phyloP scores from a whole-genome alignment of 345 rosid genomes.

The Eutrema heterophyllum region DNA sequence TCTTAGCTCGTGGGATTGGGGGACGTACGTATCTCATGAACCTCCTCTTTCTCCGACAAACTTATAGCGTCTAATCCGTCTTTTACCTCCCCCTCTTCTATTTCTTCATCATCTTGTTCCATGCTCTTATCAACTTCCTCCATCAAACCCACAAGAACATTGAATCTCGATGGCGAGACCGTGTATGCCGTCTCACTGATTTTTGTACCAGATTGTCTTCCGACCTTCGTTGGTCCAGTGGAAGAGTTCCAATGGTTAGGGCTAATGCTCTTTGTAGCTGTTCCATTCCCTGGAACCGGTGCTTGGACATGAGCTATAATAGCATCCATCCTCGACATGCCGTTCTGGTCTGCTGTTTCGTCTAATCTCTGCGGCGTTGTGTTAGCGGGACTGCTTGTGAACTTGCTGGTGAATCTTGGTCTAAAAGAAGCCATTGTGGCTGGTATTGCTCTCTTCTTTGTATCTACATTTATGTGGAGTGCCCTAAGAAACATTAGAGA shows the following conservation, averaged over 20 bases:
- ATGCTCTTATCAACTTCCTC: too few species aligned
- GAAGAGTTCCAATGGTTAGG: conserved; percentile 94
- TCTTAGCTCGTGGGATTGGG: too few species aligned
- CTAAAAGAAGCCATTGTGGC: conserved; percentile 61
- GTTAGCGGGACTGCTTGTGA: conserved; percentile 76
- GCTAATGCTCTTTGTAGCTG: conserved; percentile 92
- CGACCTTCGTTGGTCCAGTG: conserved; percentile 82
- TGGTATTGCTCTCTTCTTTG: conserved; percentile 60
- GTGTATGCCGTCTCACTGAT: too few species aligned
- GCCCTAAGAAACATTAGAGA: conserved; percentile 57
- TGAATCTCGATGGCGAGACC: too few species aligned
- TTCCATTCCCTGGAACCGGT: conserved; percentile 96
- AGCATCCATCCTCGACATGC: conserved; percentile 86
- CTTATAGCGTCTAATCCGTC: too few species aligned
- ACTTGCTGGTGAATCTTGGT: conserved; percentile 82
- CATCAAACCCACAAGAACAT: too few species aligned
- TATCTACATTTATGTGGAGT: conserved; percentile 85
- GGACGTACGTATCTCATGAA: too few species aligned
- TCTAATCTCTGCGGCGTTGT: conserved; percentile 82
- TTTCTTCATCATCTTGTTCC: too few species aligned
- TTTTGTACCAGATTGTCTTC: too few species aligned
- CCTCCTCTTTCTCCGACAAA: too few species aligned
- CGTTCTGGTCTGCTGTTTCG: conserved; percentile 73
- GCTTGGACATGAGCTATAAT: conserved; percentile 94
- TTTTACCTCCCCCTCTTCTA: too few species aligned